Conservation (phyloP, 2,329 filamentous ascomycete species). For the Diaporthe capsici region DNA sequence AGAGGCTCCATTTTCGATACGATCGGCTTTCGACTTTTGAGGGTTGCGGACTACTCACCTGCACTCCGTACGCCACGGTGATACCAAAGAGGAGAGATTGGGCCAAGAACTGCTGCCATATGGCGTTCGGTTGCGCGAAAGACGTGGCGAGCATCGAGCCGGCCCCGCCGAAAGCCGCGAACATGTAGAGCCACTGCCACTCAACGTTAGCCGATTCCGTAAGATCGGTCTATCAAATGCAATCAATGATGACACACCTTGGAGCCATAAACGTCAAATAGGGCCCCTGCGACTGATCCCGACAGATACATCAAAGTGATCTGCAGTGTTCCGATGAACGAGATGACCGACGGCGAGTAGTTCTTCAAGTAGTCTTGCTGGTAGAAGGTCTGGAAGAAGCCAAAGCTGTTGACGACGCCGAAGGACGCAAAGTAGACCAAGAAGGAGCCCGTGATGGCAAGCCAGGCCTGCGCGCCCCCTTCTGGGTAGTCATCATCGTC, state of each 20-base stretch:
- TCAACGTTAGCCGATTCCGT: not conserved
- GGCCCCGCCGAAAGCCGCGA: not conserved
- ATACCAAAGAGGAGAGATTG: not conserved
- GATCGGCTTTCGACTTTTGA: not conserved
- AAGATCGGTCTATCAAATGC: not conserved
- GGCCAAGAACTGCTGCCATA: not conserved
- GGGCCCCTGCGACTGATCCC: conserved; percentile 55
- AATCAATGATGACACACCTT: not conserved
- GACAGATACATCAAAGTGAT: conserved; percentile 50
- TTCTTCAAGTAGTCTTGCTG: conserved; percentile 50
- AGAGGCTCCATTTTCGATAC: too few species aligned
- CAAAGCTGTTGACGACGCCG: conserved; percentile 50
- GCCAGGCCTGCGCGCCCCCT: not conserved
- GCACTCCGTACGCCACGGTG: not conserved
- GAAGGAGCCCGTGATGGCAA: not conserved
- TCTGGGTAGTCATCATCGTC: not conserved
- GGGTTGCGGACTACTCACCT: not conserved
- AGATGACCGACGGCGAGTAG: conserved; percentile 55
- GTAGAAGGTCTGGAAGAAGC: conserved; percentile 61
- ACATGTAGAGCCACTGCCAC: not conserved
- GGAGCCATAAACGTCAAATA: conserved; percentile 52
- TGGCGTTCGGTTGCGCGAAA: not conserved
- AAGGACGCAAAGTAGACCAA: not conserved
- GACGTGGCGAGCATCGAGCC: not conserved
- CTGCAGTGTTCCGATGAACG: conserved; percentile 61